Base-by-base conservation (phyloP, 768 basidiomycete species). In the Daedaleopsis sinensis region DNA sequence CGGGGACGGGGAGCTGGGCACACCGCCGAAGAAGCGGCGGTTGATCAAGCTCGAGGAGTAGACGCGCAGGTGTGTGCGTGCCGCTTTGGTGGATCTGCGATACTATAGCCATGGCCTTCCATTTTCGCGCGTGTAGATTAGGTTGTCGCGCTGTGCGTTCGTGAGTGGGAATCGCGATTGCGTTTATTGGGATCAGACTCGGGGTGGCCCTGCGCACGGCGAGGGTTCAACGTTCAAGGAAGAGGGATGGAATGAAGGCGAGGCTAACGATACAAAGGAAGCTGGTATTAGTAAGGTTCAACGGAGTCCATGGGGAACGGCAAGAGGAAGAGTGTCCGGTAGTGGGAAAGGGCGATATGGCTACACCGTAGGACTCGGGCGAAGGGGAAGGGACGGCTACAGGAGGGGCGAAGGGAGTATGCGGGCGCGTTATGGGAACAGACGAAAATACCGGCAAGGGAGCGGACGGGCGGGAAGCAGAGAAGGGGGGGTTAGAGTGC, bases 1-100 rank as follows among this genome's bases (percentile, higher is more conserved):
- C 39, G 53, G 53, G 36, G 57, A 61, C 18, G 57, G 62, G 46
- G 57, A 55, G 23, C 48, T 57, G 12, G 59, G 71, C 42, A 75
- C 75, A n/a, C 72, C 71, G 52, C 75, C 74, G 11, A 74, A 65
- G 69, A 78, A 75, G 67, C 73, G 68, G 62, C 80, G 82, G 43
- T 19, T 64, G 21, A 54, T 59, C 13, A 54, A 57, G 37, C 42
- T 59, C 21, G 50, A 58, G 54, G 58, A 56, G 50, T 23, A 49
- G 47, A 24, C 47, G 47, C 13, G 19, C 47, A 42, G 18, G 13
- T 42, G 39, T 13, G 39, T 49, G 47, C 47, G 21, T 23, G 10
- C 23, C 23, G 5, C 8, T 19, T 19, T 9, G 35, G 1, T 21
- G 36, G 15, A 46, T 27, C 9, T 18, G 50, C 10, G 49, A 21